A percentile compares a stretch with the other conserved stretches of the same genome.
Conservation (phyloP, 768 basidiomycete genomes). For the Suillus bovinus region DNA sequence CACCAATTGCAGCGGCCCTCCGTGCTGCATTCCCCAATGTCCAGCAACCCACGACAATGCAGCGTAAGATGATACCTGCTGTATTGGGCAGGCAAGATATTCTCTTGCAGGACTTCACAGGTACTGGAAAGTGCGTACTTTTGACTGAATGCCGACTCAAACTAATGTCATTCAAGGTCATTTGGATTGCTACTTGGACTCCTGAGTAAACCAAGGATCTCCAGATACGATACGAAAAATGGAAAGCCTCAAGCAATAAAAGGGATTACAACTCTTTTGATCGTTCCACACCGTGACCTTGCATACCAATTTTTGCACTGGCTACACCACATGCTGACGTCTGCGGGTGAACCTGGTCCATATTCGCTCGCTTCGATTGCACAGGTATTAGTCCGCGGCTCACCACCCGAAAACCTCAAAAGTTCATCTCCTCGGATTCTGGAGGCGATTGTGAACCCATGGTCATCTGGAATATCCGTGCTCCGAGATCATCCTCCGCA, state of each 20-base stretch:
- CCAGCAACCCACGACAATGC: constrained; percentile 55
- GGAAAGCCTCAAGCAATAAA: constrained; percentile 23
- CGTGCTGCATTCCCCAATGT: constrained; percentile 63
- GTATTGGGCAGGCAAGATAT: constrained; percentile 58
- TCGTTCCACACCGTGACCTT: constrained; percentile 75
- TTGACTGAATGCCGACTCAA: not conserved
- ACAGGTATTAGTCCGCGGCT: constrained; percentile 63
- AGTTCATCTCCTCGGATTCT: constrained; percentile 28
- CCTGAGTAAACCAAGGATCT: constrained; percentile 52
- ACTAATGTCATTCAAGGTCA: constrained; percentile 46
- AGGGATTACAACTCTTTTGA: constrained; percentile 53
- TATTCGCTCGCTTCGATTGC: constrained; percentile 45
- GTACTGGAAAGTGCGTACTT: constrained; percentile 71
- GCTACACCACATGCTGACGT: constrained; percentile 52
- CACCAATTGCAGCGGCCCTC: constrained; percentile 49
- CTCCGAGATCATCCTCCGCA: constrained; percentile 53
- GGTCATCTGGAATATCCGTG: constrained; percentile 34
- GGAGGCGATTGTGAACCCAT: constrained; percentile 26
- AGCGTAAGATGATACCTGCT: constrained; percentile 62
- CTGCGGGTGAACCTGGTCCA: constrained; percentile 29
- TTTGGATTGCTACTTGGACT: constrained; percentile 70
- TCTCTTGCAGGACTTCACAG: constrained; percentile 69
- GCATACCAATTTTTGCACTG: constrained; percentile 67
- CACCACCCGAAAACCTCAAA: constrained; percentile 34
- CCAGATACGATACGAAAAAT: constrained; percentile 18